These are phyloP conservation scores for Escallonia herrerae DNA, from an alignment of 129 eudicot genomes.

Conservation along the genomic window DNA sequence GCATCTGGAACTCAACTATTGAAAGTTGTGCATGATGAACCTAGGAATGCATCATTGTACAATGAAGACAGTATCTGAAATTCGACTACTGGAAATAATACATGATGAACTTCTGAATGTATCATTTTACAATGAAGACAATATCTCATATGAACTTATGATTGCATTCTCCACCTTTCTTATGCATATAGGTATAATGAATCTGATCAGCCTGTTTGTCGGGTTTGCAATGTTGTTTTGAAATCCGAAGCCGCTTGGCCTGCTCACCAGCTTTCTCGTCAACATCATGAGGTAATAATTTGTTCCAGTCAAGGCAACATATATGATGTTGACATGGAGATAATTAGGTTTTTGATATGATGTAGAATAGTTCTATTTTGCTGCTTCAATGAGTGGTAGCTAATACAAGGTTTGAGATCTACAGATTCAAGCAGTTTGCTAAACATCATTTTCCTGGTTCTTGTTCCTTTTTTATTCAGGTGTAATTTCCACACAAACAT, in stretches of 20 bases:
- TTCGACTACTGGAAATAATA: neutral
- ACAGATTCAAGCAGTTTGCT: no score
- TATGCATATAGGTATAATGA: slow-evolving; percentile 72
- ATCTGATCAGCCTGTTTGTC: slow-evolving; percentile 73
- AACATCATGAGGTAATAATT: slow-evolving; percentile 73
- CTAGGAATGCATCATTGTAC: neutral
- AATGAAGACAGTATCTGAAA: neutral
- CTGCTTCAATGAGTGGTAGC: no score
- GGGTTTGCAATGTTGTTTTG: slow-evolving; percentile 78
- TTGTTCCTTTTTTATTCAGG: no score
- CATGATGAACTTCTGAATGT: neutral
- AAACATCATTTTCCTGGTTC: no score
- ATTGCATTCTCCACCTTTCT: neutral
- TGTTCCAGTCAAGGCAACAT: neutral
- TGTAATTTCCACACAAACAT: no score
- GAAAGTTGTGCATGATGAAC: neutral
- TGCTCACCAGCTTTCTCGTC: slow-evolving; percentile 83
- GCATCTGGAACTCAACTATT: neutral
- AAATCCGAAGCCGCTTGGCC: slow-evolving; percentile 84
- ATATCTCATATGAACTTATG: no score
- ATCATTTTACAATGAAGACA: neutral
- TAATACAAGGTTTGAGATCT: no score
- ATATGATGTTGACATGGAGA: neutral
- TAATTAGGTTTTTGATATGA: no score
- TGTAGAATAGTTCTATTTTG: no score